These are phyloP conservation scores for Dinochytrium kinnereticum DNA, from an alignment of 371 early-diverging fungal species.

Conservation along the genomic window DNA sequence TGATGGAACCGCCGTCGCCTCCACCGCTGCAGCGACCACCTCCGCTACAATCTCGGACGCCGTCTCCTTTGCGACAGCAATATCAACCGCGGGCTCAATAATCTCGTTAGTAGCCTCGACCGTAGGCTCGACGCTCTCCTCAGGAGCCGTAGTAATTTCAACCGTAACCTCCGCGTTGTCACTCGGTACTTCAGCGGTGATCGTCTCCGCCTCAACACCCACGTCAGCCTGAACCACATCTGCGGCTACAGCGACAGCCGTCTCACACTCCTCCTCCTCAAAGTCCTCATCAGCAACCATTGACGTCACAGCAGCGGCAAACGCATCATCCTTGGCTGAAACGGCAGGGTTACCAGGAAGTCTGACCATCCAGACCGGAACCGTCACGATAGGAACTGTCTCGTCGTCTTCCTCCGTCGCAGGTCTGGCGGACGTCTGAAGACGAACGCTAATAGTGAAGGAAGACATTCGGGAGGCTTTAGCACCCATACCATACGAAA, in stretches of 20 bases:
- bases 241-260: not conserved
- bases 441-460: conserved; percentile 4
- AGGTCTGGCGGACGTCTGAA: not conserved
- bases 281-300: conserved; percentile 6
- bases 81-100: not conserved
- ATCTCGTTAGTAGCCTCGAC: not conserved
- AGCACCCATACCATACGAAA: conserved; percentile 2
- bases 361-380: conserved; percentile 9
- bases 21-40: not conserved
- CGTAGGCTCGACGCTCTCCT: not conserved
- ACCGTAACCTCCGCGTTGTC: not conserved
- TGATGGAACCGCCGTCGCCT: too few relatives aligned
- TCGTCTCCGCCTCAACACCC: not conserved
- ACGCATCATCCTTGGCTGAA: not conserved
- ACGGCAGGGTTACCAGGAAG: conserved; percentile 16
- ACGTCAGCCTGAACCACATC: not conserved
- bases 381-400: not conserved
- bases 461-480: too few relatives aligned
- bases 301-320: conserved; percentile 5
- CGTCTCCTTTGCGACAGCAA: not conserved
- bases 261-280: not conserved
- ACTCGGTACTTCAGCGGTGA: not conserved
- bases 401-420: conserved; percentile 18
- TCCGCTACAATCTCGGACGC: not conserved
- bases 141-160: not conserved